Base-by-base conservation (phyloP, 805 yeast species). In the Hermanozyma aechmeae region DNA sequence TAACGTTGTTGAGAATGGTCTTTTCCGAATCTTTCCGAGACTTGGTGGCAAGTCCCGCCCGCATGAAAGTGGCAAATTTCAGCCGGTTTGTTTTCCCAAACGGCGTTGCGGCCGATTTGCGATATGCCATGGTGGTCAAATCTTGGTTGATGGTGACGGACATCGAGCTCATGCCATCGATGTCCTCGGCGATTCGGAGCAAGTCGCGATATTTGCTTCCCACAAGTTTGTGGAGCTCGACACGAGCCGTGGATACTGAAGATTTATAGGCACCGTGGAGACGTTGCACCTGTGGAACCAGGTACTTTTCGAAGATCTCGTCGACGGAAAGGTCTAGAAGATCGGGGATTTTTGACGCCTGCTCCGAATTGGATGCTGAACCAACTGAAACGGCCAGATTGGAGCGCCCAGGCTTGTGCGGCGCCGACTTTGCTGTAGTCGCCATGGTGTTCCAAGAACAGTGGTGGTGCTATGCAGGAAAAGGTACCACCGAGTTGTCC, bases 121-220 rank as follows among this genome's bases (percentile, higher is more conserved):
- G n/a, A 33, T 56, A 62, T 5, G 67, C 51, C 13, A 62, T 43
- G 23, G 50, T 42, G 1, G 62, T 34, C 13, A 62, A 34, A 6
- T 43, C 37, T 6, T 37, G 35, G 25, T 59, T 56, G 3, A 53
- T 38, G 2, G 15, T 25, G 6, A 36, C 35, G 6, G 61, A 44
- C 13, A 40, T 27, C 2, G 30, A 23, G 35, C 50, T 46, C 56
- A 59, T 58, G 8, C 33, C 39, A 20, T 53, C 56, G 16, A 62
- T 61, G 30, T 58, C 64, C 33, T 61, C 66, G n/a, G 68, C 64
- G 10, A 62, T 61, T 25, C 52, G 48, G 26, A 62, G 60, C 42
- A 62, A 50, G 40, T 61, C 67, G 26, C 69, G 43, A 44, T 62
- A 62, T 30, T 62, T 62, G 17, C 37, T 39, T 5, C 66, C 63